These are phyloP conservation scores for Irpex lacteus DNA, from an alignment of 1,284 basidiomycete genomes.

Conservation along the genomic window DNA sequence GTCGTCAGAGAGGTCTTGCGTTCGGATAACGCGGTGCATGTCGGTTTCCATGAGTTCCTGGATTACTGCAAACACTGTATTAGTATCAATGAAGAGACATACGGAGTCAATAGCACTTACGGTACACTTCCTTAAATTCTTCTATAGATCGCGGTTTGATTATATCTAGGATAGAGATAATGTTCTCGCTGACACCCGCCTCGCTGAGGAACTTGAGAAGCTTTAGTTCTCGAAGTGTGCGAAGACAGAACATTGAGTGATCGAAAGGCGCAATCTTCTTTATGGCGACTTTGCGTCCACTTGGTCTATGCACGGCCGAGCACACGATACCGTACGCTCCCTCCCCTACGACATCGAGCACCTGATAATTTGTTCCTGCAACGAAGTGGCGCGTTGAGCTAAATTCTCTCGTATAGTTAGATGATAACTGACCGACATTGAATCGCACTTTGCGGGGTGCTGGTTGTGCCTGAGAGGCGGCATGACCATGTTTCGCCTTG, in stretches of 20 bases:
- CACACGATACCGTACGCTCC: conserved; percentile 89
- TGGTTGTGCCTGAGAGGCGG: conserved; percentile 58
- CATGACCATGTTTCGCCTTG: conserved; percentile 61
- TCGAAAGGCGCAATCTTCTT: conserved; percentile 87
- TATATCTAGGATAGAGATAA: conserved; percentile 95
- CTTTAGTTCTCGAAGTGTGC: conserved; percentile 86
- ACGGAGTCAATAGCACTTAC: conserved; percentile 41
- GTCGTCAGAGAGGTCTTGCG: conserved; percentile 81
- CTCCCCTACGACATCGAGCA: conserved; percentile 89
- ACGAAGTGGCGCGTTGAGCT: neutral
- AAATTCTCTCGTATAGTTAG: conserved; percentile 7
- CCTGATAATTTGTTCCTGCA: conserved; percentile 78
- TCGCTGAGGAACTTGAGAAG: conserved; percentile 91
- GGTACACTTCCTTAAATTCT: conserved; percentile 90
- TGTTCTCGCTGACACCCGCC: conserved; percentile 92
- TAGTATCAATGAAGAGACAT: neutral
- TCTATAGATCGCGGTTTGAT: conserved; percentile 89
- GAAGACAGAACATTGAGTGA: conserved; percentile 85
- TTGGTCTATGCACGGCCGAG: conserved; percentile 80
- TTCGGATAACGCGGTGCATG: conserved; percentile 71
- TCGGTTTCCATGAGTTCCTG: conserved; percentile 78
- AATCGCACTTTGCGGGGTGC: conserved; percentile 88
- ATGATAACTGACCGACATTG: conserved; percentile 74
- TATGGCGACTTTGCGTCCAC: conserved; percentile 64
- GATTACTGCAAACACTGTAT: conserved; percentile 46